Evolutionary conservation across 1,284 basidiomycete genomes (phyloP).

Genomic region (Ustilago curta): DNA sequence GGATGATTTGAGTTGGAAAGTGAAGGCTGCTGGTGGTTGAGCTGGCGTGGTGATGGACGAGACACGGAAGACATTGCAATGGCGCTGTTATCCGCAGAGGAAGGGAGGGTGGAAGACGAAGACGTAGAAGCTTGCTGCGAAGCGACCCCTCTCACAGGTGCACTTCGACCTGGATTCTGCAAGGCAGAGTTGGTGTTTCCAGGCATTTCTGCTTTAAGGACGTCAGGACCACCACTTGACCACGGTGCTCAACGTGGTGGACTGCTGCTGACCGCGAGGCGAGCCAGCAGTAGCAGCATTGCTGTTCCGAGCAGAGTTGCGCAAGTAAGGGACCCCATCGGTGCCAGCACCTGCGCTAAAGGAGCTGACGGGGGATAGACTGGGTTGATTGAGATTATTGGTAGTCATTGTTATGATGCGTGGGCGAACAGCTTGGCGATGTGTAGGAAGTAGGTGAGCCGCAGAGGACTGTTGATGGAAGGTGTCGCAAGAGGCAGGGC

Average conservation of each 20-base stretch:
- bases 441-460: neutral
- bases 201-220: constrained; percentile 62
- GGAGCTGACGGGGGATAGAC: constrained; percentile 53
- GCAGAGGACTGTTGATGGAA: neutral
- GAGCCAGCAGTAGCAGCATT: constrained; percentile 38
- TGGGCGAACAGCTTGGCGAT: constrained; percentile 50
- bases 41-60: neutral
- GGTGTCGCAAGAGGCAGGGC: neutral
- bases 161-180: constrained; percentile 58
- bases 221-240: constrained; percentile 63
- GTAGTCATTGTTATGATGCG: constrained; percentile 45
- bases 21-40: constrained; percentile 5
- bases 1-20: constrained; percentile 16
- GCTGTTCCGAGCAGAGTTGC: constrained; percentile 17
- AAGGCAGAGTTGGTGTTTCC: constrained; percentile 31
- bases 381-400: constrained; percentile 50
- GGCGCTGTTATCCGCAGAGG: constrained; percentile 1
- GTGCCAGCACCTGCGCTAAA: constrained; percentile 44
- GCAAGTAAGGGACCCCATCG: constrained; percentile 52
- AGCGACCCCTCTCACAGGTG: constrained; percentile 64
- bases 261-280: constrained; percentile 44
- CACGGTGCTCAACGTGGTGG: constrained; percentile 55
- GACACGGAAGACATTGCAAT: constrained; percentile 1
- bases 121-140: constrained; percentile 43
- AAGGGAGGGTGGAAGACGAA: constrained; percentile 1